Conservation (phyloP, 1,284 basidiomycete genomes). For the Ganoderma sinense region DNA sequence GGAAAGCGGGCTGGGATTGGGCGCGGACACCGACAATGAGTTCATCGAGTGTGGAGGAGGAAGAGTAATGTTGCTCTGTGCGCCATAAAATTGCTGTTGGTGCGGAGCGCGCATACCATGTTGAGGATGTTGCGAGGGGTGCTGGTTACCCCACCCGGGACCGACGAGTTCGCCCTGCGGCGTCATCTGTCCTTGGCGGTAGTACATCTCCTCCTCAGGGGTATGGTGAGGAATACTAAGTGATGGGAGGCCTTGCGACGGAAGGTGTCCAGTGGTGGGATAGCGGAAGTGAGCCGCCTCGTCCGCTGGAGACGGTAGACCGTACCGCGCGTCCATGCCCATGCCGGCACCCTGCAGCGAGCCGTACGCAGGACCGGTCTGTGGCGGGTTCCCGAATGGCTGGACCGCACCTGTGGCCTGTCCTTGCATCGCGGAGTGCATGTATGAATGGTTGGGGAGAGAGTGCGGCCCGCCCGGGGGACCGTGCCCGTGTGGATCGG, state of each 20-base stretch:
- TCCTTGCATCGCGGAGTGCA: constrained; percentile 26
- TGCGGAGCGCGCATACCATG: constrained; percentile 26
- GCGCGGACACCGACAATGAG: constrained; percentile 25
- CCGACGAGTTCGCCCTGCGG: constrained; percentile 28
- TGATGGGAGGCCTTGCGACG: constrained; percentile 21
- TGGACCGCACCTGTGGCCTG: constrained; percentile 16
- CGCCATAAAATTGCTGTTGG: constrained; percentile 30
- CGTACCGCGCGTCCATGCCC: constrained; percentile 30
- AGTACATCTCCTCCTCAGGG: constrained; percentile 26
- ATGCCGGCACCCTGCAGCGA: constrained; percentile 25
- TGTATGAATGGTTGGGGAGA: constrained; percentile 25
- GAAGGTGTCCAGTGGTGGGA: constrained; percentile 13
- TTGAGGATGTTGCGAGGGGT: constrained; percentile 15
- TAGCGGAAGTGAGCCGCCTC: constrained; percentile 27
- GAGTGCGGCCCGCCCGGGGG: constrained; percentile 22
- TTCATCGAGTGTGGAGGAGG: constrained; percentile 27
- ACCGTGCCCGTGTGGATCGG: constrained; percentile 26
- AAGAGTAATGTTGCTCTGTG: constrained; percentile 21
- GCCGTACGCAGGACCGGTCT: constrained; percentile 23
- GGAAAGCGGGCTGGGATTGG: constrained; percentile 30
- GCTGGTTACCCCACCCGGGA: constrained; percentile 20
- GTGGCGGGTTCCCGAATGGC: constrained; percentile 20
- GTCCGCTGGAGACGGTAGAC: constrained; percentile 28
- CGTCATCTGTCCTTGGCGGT: constrained; percentile 19
- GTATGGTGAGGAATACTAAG: constrained; percentile 25